Conservation (phyloP, 2,329 filamentous ascomycete genomes). For the Cladosporium oxysporum region DNA sequence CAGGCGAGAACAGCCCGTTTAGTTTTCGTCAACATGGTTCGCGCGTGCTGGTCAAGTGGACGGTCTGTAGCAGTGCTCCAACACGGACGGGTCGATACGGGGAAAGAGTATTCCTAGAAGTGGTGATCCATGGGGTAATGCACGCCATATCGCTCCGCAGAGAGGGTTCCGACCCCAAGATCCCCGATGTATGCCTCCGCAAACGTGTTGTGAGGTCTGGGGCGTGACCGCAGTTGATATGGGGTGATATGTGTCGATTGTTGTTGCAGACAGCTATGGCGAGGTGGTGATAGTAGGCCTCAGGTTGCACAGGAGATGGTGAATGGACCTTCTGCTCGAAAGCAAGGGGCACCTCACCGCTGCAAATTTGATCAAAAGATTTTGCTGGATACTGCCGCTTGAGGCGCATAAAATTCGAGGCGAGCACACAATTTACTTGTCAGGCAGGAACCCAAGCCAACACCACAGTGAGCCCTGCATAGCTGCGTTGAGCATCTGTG, state of each 20-base stretch:
- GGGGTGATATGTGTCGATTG: not conserved
- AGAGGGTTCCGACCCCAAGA: conserved; percentile 9
- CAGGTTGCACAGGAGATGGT: not conserved
- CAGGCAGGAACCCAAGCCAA: conserved; percentile 2
- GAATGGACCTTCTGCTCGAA: not conserved
- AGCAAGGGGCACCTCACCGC: not conserved
- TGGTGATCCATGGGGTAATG: conserved; percentile 16
- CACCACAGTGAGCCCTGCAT: conserved; percentile 3
- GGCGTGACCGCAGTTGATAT: not conserved
- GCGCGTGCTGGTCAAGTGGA: not conserved
- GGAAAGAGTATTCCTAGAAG: conserved; percentile 3
- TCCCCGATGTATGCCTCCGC: conserved; percentile 19
- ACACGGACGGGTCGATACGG: conserved; percentile 16
- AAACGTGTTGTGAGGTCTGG: conserved; percentile 11
- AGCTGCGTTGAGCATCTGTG: conserved; percentile 3
- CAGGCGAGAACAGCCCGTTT: not conserved
- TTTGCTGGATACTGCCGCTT: not conserved
- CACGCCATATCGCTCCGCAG: conserved; percentile 18
- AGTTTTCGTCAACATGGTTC: not conserved
- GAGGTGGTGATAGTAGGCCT: not conserved
- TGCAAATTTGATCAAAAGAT: not conserved
- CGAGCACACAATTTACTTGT: not conserved
- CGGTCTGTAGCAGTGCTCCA: conserved; percentile 2
- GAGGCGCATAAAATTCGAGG: not conserved
- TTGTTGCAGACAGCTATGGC: not conserved